Evolutionary conservation across 768 basidiomycete species (phyloP), one percentile per base, ranked within the genome.

Genomic region (Rubroboletus satanas): DNA sequence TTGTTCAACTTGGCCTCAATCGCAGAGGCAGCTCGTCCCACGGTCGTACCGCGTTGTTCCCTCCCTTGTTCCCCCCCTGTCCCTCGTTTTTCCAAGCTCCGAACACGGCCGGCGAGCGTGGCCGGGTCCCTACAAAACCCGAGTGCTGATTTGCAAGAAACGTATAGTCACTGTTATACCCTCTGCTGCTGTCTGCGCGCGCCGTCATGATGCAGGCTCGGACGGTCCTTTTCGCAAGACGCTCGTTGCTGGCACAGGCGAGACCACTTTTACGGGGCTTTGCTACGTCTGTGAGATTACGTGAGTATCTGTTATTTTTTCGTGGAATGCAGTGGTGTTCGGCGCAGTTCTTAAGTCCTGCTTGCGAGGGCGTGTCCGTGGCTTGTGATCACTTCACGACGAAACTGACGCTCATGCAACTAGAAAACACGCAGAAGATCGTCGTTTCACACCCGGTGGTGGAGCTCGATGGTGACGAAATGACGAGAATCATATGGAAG

Each of bases 401-500:
- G 29, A 33, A 17, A 42, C 55, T 65, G 39, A 61, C 45, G 12
- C 26, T 11, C 15, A 9, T 47, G 28, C 29, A 29, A 42, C 26
- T 49, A 71, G 72, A 67, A 55, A 65, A 65, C 45, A 48, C 56
- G 15, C 51, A 62, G 26, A 90, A 88, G 70, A 95, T 97, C 65
- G 80, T 79, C 29, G 93, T 94, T 47, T 76, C 81, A 67, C 93
- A 94, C 66, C 93, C 93, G 7, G 83, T 97, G 44, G 93, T 97
- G 45, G 94, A 97, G 75, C 83, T 98, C 49, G 94, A 98, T 71
- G 94, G 94, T 45, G 95, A 97, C 74, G 96, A 99, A 76, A 98
- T 98, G 96, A 99, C 96, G 33, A 80, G 96, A 62, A 97, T 99
- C 66, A 99, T 98, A 71, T 98, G 92, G 93, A 94, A 93, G 83